These are phyloP conservation scores for Allium cepa DNA, from an alignment of 106 monocot species.

Conservation along the genomic window DNA sequence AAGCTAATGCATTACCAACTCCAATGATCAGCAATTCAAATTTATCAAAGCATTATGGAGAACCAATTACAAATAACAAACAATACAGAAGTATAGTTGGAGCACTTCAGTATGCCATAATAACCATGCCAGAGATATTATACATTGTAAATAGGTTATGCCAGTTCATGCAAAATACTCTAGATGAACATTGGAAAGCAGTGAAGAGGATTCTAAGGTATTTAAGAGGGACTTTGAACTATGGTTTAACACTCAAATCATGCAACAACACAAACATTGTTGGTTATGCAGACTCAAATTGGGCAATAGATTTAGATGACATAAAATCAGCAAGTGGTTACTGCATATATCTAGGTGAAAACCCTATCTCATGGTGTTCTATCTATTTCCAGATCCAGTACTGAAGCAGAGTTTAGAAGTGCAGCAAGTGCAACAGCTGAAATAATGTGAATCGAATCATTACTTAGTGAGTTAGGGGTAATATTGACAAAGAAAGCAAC, in stretches of 20 bases:
- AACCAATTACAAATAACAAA: background rate
- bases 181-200: background rate
- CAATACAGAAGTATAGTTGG: constrained; percentile 1
- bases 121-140: background rate
- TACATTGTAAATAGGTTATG: background rate
- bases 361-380: background rate
- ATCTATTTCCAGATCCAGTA: background rate
- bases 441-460: background rate
- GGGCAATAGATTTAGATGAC: background rate
- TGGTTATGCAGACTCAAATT: too few relatives aligned
- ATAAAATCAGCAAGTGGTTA: background rate
- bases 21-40: too few relatives aligned
- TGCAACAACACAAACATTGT: too few relatives aligned
- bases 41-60: too few relatives aligned
- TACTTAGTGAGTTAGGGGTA: background rate
- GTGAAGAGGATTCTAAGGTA: background rate
- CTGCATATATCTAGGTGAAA: too few relatives aligned
- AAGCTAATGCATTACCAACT: too few relatives aligned
- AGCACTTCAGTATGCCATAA: constrained; percentile 1
- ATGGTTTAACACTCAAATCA: background rate
- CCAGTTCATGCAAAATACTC: background rate
- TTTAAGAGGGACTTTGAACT: background rate
- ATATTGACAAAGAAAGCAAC: too few relatives aligned
- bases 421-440: background rate
- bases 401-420: background rate